These are phyloP conservation scores for Boechera stricta DNA, from an alignment of 345 rosid genomes.

Conservation along the genomic window DNA sequence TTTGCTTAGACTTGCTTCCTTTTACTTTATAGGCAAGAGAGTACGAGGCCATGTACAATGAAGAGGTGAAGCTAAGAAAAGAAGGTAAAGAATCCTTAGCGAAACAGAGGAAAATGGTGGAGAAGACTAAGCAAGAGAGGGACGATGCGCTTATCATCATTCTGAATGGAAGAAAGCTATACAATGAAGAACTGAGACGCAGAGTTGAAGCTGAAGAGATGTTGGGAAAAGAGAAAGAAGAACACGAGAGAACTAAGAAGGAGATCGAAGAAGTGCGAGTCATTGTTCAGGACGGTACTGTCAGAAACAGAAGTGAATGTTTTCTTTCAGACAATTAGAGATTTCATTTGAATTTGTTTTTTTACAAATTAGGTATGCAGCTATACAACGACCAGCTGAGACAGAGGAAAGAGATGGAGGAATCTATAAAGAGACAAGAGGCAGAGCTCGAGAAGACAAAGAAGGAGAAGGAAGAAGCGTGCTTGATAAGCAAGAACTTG, in stretches of 20 bases:
- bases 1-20: constrained; percentile 7
- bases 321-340: constrained; percentile 4
- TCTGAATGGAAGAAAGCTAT: constrained; percentile 45
- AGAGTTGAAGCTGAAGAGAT: constrained; percentile 49
- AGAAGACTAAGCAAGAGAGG: constrained; percentile 47
- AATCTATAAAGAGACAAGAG: constrained; percentile 37
- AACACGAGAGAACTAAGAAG: constrained; percentile 45
- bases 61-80: constrained; percentile 46
- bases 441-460: constrained; percentile 47
- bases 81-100: constrained; percentile 44
- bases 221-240: constrained; percentile 45
- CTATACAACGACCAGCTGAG: constrained; percentile 48
- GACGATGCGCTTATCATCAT: constrained; percentile 51
- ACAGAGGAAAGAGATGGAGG: constrained; percentile 51
- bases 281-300: constrained; percentile 43
- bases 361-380: constrained; percentile 38
- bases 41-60: constrained; percentile 47
- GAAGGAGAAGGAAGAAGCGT: constrained; percentile 45
- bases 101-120: constrained; percentile 44
- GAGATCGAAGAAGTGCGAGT: constrained; percentile 50
- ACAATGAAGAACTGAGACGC: constrained; percentile 49
- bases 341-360: background rate
- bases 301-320: constrained; percentile 22
- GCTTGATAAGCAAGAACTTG: constrained; percentile 47
- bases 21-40: constrained; percentile 48